phyloP scores from a whole-genome alignment of 768 basidiomycete species.

The Leccinum boreale region DNA sequence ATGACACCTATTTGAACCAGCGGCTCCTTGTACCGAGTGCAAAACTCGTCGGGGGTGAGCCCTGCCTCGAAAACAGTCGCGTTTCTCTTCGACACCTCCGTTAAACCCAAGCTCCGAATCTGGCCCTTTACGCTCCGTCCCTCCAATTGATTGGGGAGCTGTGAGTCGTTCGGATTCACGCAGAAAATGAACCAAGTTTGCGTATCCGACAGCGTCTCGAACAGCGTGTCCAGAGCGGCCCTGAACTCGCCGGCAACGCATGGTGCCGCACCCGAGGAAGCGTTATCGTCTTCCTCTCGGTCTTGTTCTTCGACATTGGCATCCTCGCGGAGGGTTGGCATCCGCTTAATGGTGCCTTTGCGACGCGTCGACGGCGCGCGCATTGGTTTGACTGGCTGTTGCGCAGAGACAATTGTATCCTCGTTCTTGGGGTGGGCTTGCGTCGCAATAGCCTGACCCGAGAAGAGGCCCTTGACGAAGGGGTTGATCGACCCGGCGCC shows the following conservation, averaged over 20 bases:
- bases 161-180: constrained; percentile 92
- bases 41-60: constrained; percentile 85
- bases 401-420: constrained; percentile 92
- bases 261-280: too few relatives aligned
- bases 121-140: constrained; percentile 90
- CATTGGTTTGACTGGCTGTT: constrained; percentile 93
- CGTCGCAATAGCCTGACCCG: constrained; percentile 84
- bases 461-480: constrained; percentile 89
- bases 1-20: constrained; percentile 56
- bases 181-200: constrained; percentile 92
- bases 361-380: constrained; percentile 86
- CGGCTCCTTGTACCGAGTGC: constrained; percentile 36
- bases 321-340: constrained; percentile 34
- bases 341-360: constrained; percentile 67
- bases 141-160: constrained; percentile 92
- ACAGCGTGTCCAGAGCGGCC: constrained; percentile 40
- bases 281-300: too few relatives aligned
- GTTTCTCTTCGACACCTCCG: constrained; percentile 70
- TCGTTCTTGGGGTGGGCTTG: constrained; percentile 90
- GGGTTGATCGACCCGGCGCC: constrained; percentile 82
- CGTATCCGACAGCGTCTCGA: constrained; percentile 85
- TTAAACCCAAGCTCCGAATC: constrained; percentile 75
- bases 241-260: too few relatives aligned
- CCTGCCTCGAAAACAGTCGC: constrained; percentile 75
- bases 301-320: too few relatives aligned